Evolutionary conservation across 2,329 filamentous ascomycete genomes (phyloP), one percentile per base, ranked within the genome.

Genomic region (Cryphonectria naterciae): DNA sequence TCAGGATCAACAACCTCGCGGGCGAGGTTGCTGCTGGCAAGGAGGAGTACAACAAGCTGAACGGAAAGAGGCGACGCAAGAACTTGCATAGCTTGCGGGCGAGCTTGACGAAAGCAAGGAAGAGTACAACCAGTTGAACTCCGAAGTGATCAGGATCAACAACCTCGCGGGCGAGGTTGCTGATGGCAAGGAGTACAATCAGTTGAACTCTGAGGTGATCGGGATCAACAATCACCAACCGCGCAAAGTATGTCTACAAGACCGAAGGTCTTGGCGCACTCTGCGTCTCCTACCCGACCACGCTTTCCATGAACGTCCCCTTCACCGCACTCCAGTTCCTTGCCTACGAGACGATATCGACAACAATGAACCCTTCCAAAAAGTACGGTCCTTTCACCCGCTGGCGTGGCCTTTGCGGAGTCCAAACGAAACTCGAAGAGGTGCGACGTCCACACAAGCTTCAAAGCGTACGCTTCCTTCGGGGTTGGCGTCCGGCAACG

Each of bases 261-360:
- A 91, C 89, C 67, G 96, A 99, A 82, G 96, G 96, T 68, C 81
- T 98, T 62, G 88, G 90, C 67, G 95, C 96, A 69, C 99, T 99
- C 84, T 99, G 99, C 84, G 92, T 99, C 77, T 99, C 96, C 35
- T 99, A 99, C 81, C 96, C 96, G 22, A 99, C 96, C 28, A 99
- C 96, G 2, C 86, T 99, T 39, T 97, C 94, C 78, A 99, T 99
- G 96, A 98, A 96, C 19, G 94, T 99, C 1, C 96, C 96, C 3
- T 99, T 98, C 81, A 98, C 95, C 17, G 95, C 96, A 10, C 89
- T 98, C 13, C 96, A 99, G 80, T 98, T 99, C 81, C 93, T 97
- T 79, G 94, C 95, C 69, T 99, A 99, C 86, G 96, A 98, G 81
- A 97, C 95, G 39, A 90, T 98, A 75, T 98, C 95, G 3, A 98